Conservation (phyloP, 495 filamentous ascomycete species). For the Penicillium fimorum region DNA sequence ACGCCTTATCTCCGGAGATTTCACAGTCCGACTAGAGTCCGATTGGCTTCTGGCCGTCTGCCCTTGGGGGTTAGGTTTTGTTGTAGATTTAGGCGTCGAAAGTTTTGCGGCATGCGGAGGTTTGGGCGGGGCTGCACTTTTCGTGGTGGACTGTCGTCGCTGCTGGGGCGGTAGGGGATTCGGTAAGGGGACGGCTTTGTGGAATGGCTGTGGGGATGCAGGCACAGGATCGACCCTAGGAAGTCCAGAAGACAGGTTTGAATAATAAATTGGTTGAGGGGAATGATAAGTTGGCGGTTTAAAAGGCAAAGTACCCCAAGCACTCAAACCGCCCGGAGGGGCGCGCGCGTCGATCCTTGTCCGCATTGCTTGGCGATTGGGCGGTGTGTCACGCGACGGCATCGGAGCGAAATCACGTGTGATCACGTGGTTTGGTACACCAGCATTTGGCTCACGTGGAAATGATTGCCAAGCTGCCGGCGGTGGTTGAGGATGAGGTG, state of each 20-base stretch:
- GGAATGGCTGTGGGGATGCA: neutral
- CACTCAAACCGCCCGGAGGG: slow-evolving; percentile 2
- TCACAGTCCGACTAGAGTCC: neutral
- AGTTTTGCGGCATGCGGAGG: neutral
- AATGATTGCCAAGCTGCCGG: neutral
- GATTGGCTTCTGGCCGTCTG: neutral
- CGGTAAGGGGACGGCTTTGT: neutral
- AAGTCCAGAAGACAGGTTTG: slow-evolving; percentile 2
- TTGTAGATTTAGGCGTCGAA: neutral
- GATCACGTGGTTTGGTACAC: neutral
- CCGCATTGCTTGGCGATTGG: neutral
- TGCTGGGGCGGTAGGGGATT: neutral
- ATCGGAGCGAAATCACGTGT: neutral
- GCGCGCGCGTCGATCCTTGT: slow-evolving; percentile 6
- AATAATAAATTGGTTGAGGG: neutral
- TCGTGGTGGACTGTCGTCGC: neutral
- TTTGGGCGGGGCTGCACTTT: neutral
- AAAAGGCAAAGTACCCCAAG: slow-evolving; percentile 9
- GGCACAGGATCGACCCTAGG: neutral
- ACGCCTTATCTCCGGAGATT: slow-evolving; percentile 1
- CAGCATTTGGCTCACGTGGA: slow-evolving; percentile 10
- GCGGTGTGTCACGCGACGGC: slow-evolving; percentile 7
- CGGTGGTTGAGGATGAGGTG: neutral
- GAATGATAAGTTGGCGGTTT: slow-evolving; percentile 7
- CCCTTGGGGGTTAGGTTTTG: neutral